Conservation (phyloP, 768 basidiomycete genomes). For the Ramaria sp. region DNA sequence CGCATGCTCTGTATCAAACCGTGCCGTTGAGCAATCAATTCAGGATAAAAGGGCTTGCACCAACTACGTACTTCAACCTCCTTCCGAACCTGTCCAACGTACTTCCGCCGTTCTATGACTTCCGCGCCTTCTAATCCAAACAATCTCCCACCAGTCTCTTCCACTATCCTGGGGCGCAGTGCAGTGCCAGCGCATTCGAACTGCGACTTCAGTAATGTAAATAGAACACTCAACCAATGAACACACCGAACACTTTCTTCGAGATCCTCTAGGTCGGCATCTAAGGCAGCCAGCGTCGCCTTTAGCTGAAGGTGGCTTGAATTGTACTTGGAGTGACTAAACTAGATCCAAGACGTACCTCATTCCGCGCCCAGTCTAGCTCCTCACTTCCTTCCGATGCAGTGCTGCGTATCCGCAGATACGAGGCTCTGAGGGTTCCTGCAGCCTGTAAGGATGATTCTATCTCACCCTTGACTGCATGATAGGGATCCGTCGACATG, state of each 20-base stretch:
- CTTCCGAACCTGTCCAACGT: slow-evolving; percentile 60
- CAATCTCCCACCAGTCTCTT: slow-evolving; percentile 69
- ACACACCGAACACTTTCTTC: slow-evolving; percentile 72
- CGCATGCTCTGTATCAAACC: slow-evolving; percentile 51
- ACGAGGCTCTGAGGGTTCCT: slow-evolving; percentile 61
- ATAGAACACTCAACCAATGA: background rate
- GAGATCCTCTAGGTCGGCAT: slow-evolving; percentile 86
- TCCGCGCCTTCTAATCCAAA: slow-evolving; percentile 77
- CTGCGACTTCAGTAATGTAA: background rate
- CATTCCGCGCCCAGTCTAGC: slow-evolving; percentile 66
- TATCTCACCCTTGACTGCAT: slow-evolving; percentile 77
- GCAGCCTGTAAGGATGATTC: slow-evolving; percentile 64
- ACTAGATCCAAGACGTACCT: slow-evolving; percentile 34
- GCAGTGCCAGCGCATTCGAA: background rate
- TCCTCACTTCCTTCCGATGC: slow-evolving; percentile 70
- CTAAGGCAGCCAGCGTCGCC: slow-evolving; percentile 64
- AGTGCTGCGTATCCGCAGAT: slow-evolving; percentile 66
- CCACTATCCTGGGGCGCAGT: slow-evolving; percentile 73
- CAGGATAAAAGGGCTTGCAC: background rate
- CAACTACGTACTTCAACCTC: slow-evolving; percentile 65
- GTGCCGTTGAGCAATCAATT: background rate
- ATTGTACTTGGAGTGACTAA: background rate
- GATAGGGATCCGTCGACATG: slow-evolving; percentile 56
- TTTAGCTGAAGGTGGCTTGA: slow-evolving; percentile 40
- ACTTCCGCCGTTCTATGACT: slow-evolving; percentile 62